Evolutionary conservation across 306 rosid species (phyloP), one percentile per base, ranked within the genome.

Genomic region (Mimosa bimucronata): DNA sequence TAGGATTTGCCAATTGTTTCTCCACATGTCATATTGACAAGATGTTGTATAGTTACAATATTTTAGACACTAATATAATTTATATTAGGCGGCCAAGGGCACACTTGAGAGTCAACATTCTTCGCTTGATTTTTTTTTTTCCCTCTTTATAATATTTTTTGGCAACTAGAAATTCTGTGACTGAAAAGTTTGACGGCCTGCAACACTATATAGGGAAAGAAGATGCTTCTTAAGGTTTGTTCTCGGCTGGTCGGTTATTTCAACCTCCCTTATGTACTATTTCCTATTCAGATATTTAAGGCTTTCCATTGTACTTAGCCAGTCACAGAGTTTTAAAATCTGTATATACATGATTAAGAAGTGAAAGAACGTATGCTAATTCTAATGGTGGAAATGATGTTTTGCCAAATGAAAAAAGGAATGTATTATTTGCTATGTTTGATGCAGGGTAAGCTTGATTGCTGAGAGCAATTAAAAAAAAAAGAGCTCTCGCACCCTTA

Each of bases 21-120:
- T 48, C 53, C 41, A 70, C 74, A 71, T 74, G 78, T 69, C 31
- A 69, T 67, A 70, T 84, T 67, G 74, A 68, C 74, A 73, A 61
- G 61, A 69, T 87, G 72, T 73, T 88, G 79, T 88, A 80, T 76
- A 65, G 66, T 46, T 4, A 67, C 66, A 81, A 42, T 53, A 66
- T 34, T 50, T 67, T 21, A 53, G 57, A 79, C 73, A 81, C 46
- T 80, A 83, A 73, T 84, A 50, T 67, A 1, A 45, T 50, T 66
- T 58, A 52, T 77, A 55, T 66, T 76, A n/a, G 72, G 69, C 38
- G 62, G 61, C 64, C 37, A 12, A 74, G 57, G 60, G 18, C 25
- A 44, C 40, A 67, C 45, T 60, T 26, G 9, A 79, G 64, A 57
- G 62, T 74, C 44, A 64, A 57, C 37, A 30, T 44, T 68, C n/a